A percentile compares a stretch with the other conserved stretches of the same genome.
Conservation (phyloP, 352 stramenopile genomes). For the Phytophthora europaea region DNA sequence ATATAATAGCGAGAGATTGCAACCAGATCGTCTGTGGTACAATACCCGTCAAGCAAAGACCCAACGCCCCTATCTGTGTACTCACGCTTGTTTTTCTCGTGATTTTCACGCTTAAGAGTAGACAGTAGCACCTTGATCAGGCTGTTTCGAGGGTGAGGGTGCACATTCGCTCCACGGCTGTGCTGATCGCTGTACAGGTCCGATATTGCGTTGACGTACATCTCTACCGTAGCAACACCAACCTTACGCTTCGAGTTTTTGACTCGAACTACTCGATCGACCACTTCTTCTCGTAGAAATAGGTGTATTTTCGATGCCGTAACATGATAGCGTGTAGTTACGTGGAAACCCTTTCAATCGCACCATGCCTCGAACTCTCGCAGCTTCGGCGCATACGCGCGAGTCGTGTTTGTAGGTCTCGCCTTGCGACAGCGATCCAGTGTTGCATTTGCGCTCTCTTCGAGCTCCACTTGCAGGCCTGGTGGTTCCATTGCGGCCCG, state of each 20-base stretch:
- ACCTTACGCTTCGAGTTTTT: neutral
- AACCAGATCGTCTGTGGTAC: neutral
- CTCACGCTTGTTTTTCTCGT: neutral
- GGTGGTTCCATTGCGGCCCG: no score
- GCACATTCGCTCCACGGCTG: neutral
- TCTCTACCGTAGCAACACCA: neutral
- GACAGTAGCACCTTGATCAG: neutral
- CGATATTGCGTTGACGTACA: neutral
- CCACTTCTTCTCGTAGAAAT: neutral
- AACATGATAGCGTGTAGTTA: constrained; percentile 2
- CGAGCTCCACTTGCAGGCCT: neutral
- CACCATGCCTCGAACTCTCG: constrained; percentile 1
- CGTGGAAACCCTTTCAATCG: neutral
- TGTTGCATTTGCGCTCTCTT: neutral
- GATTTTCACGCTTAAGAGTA: neutral
- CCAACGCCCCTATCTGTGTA: neutral
- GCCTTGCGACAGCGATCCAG: no score
- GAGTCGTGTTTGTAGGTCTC: neutral
- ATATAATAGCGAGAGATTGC: neutral
- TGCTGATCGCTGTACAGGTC: neutral
- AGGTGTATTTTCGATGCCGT: neutral
- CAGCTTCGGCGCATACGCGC: no score
- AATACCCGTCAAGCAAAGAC: neutral
- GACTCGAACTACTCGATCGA: neutral
- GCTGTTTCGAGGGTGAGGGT: neutral